Percentiles rank a stretch among this genome's conserved stretches.
These are phyloP conservation scores for Neoboletus subvelutipes DNA, from an alignment of 768 basidiomycete species.

Conservation along the genomic window DNA sequence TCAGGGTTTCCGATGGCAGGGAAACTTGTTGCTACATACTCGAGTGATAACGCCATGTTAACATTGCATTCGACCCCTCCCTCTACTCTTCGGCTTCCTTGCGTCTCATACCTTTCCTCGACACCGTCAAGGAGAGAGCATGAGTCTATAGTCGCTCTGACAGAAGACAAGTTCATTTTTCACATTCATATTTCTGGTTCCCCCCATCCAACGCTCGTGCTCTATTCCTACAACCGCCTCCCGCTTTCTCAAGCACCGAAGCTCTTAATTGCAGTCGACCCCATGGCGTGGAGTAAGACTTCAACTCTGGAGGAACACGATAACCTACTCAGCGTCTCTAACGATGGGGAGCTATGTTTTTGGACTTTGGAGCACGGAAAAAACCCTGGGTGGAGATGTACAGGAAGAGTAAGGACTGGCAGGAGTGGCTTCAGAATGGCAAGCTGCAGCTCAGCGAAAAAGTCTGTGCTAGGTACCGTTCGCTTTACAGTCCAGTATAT, in stretches of 20 bases:
- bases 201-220: slow-evolving; percentile 38
- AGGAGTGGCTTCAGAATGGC: slow-evolving; percentile 65
- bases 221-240: slow-evolving; percentile 51
- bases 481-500: background rate
- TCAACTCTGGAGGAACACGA: slow-evolving; percentile 57
- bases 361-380: slow-evolving; percentile 65
- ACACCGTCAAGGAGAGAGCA: slow-evolving; percentile 52
- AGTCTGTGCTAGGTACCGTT: slow-evolving; percentile 78
- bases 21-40: slow-evolving; percentile 57
- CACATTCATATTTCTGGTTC: slow-evolving; percentile 47
- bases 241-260: slow-evolving; percentile 48
- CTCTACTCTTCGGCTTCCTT: slow-evolving; percentile 44
- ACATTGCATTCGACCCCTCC: slow-evolving; percentile 55
- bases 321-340: slow-evolving; percentile 75
- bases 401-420: slow-evolving; percentile 73
- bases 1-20: slow-evolving; percentile 38
- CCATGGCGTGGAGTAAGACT: slow-evolving; percentile 75
- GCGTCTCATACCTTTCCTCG: slow-evolving; percentile 61
- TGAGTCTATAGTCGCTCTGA: slow-evolving; percentile 66
- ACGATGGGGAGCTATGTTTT: slow-evolving; percentile 78
- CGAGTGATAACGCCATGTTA: slow-evolving; percentile 43
- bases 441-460: slow-evolving; percentile 87
- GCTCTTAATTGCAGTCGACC: slow-evolving; percentile 77
- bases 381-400: slow-evolving; percentile 55
- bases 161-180: slow-evolving; percentile 56